A percentile compares a stretch with the other conserved stretches of the same genome.
phyloP scores from a whole-genome alignment of 1,139 yeast genomes.

The Blastobotrys serpentis region DNA sequence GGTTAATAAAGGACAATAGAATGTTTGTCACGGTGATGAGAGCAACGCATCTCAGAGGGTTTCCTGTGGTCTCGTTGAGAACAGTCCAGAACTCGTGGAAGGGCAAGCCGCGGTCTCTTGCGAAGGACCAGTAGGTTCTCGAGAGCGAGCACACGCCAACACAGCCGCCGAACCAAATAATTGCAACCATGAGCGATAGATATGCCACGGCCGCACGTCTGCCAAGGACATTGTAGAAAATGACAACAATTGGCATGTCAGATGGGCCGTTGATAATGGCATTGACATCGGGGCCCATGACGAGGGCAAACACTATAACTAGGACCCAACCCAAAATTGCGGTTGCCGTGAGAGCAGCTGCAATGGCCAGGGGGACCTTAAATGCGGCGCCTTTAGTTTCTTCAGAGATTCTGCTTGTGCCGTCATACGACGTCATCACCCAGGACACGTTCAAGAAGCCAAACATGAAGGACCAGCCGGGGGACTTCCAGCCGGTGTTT shows the following conservation, averaged over 20 bases:
- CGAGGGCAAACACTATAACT: slow-evolving; percentile 62
- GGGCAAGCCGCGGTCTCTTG: slow-evolving; percentile 67
- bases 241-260: slow-evolving; percentile 64
- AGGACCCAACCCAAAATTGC: slow-evolving; percentile 60
- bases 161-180: slow-evolving; percentile 47
- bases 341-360: slow-evolving; percentile 56
- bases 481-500: slow-evolving; percentile 42
- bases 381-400: slow-evolving; percentile 61
- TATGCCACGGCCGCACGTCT: slow-evolving; percentile 53
- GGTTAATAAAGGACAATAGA: slow-evolving; percentile 53
- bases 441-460: slow-evolving; percentile 64
- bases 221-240: slow-evolving; percentile 50
- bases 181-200: slow-evolving; percentile 54
- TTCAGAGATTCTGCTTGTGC: slow-evolving; percentile 68
- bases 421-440: slow-evolving; percentile 73
- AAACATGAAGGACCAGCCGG: slow-evolving; percentile 57
- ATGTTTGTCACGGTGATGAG: slow-evolving; percentile 57
- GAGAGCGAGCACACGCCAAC: slow-evolving; percentile 59
- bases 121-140: slow-evolving; percentile 63
- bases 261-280: slow-evolving; percentile 50
- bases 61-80: slow-evolving; percentile 52
- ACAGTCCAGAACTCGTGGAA: slow-evolving; percentile 48
- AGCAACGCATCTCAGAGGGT: slow-evolving; percentile 69
- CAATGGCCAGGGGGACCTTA: slow-evolving; percentile 64
- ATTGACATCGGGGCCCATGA: slow-evolving; percentile 49